A percentile compares a stretch with the other conserved stretches of the same genome.
Conservation (phyloP, 306 rosid species). For the Mimosa pudica region DNA sequence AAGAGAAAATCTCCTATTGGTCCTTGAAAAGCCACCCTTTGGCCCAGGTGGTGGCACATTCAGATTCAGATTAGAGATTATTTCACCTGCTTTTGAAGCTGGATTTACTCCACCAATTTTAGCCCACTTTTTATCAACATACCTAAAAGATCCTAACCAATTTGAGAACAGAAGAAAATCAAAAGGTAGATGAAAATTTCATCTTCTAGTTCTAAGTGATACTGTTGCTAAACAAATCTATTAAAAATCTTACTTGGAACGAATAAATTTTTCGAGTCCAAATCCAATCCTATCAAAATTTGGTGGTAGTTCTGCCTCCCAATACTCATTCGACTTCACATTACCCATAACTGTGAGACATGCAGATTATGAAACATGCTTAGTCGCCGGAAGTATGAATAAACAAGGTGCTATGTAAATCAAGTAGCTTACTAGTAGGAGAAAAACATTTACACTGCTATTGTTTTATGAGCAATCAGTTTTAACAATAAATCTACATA, state of each 20-base stretch:
- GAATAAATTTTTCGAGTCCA: constrained; percentile 59
- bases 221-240: constrained; percentile 31
- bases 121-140: constrained; percentile 73
- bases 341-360: constrained; percentile 70
- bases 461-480: constrained; percentile 27
- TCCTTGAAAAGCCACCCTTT: constrained; percentile 42
- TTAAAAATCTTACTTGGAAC: constrained; percentile 62
- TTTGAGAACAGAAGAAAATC: constrained; percentile 30
- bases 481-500: constrained; percentile 3
- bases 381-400: constrained; percentile 21
- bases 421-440: background rate
- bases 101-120: constrained; percentile 40
- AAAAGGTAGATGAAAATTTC: constrained; percentile 26
- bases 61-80: constrained; percentile 28
- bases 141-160: constrained; percentile 56
- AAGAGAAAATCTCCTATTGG: constrained; percentile 65
- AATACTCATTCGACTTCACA: constrained; percentile 63
- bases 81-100: constrained; percentile 43
- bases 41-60: constrained; percentile 34
- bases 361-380: constrained; percentile 30
- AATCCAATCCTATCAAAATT: constrained; percentile 52
- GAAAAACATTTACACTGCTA: background rate
- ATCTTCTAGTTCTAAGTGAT: constrained; percentile 17
- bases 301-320: constrained; percentile 78
- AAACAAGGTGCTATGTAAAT: background rate